These are phyloP conservation scores for Talaromyces sp. DNA, from an alignment of 2,329 filamentous ascomycete genomes.

Conservation along the genomic window DNA sequence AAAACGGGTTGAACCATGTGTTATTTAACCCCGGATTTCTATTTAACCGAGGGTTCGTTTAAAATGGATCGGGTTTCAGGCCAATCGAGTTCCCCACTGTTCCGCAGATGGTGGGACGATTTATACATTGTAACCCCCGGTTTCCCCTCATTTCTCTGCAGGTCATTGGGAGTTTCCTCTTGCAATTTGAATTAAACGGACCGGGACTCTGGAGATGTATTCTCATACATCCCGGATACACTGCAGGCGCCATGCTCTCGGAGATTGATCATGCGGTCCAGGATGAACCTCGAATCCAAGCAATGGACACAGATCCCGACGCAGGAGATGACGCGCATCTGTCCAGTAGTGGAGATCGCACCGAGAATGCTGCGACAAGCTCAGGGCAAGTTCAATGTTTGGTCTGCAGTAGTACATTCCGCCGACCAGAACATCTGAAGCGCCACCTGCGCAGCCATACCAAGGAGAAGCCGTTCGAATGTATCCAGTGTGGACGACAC, in stretches of 20 bases:
- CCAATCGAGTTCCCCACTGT: constrained; percentile 10
- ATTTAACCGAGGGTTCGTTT: constrained; percentile 14
- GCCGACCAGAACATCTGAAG: constrained; percentile 46
- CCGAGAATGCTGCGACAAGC: neutral
- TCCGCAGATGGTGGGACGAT: constrained; percentile 11
- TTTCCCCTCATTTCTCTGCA: constrained; percentile 12
- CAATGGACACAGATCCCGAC: constrained; percentile 3
- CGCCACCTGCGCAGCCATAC: constrained; percentile 46
- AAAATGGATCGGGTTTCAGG: neutral
- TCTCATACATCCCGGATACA: constrained; percentile 32
- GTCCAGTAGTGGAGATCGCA: neutral
- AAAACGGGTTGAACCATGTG: no score
- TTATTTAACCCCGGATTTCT: constrained; percentile 13
- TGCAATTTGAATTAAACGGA: constrained; percentile 1
- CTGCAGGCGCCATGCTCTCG: constrained; percentile 34
- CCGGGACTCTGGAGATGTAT: constrained; percentile 8
- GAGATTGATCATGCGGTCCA: constrained; percentile 27
- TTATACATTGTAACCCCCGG: constrained; percentile 7
- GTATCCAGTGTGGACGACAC: constrained; percentile 43
- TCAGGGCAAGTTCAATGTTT: constrained; percentile 34
- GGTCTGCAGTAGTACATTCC: constrained; percentile 42
- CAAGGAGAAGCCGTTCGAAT: constrained; percentile 45
- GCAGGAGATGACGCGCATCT: neutral
- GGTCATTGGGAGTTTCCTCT: neutral
- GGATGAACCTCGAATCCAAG: constrained; percentile 17